Base-by-base conservation (phyloP, 768 basidiomycete genomes). In the Coprinopsis cinerea region DNA sequence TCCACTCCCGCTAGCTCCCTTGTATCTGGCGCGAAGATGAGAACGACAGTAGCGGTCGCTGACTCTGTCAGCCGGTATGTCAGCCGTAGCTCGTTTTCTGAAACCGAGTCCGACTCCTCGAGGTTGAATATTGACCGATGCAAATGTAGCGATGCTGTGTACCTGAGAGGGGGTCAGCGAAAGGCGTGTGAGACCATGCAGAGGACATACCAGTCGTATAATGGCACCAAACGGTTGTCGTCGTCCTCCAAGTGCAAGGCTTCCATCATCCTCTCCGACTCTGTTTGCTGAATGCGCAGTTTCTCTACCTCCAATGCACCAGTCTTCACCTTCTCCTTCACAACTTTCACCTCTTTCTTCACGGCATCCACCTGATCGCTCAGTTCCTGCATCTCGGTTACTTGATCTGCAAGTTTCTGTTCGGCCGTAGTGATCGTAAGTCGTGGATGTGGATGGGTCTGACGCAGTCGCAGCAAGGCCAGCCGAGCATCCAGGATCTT, bases 401-500 rank as follows among this genome's bases (percentile, higher is more conserved):
- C 80, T 55, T 94, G 91, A 10, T 77, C 77, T 9, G 82, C 81
- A 1, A 92, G 79, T 47, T 83, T 80, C 53, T 84, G 74, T 42
- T 82, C 82, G 0, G 92, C 92, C 40, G 83, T 72, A 2, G 81
- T 65, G 27, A 90, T 77, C 0, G 92, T 95, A 27, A 93, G 67
- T 9, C 92, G 79, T 39, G 92, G 85, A 17, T 82, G 78, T 0
- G 89, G 87, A 57, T 94, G 82, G 1, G 83, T 78, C 55, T 92
- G 85, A 17, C 88, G 81, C 15, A 94, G 79, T 1, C 92, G 80
- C 5, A 85, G 83, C 30, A 94, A 73, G 1, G 85, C 78, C 3
- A 92, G 77, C 28, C 88, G 83, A 28, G 90, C 81, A 60, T 93
- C 90, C 52, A 90, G 77, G 57, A 94, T 91, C 62, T 88, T 77